These are phyloP conservation scores for Camellia lanceoleosa DNA, from an alignment of 148 eudicot species.

Conservation along the genomic window DNA sequence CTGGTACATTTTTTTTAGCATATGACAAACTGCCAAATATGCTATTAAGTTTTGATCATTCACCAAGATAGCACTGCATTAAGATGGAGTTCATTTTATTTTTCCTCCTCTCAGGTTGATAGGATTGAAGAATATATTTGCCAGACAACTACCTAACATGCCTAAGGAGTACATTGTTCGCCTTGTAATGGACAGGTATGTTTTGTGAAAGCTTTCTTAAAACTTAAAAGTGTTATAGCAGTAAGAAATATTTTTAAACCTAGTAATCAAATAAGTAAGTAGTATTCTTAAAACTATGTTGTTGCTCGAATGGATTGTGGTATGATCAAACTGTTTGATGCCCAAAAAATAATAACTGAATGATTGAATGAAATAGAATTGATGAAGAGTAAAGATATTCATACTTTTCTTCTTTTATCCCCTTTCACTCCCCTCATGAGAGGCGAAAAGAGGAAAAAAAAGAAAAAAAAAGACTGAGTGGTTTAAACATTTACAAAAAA, in stretches of 20 bases:
- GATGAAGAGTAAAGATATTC: neutral
- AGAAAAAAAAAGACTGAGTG: no score
- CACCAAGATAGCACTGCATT: neutral
- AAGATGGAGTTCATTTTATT: neutral
- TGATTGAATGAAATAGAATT: neutral
- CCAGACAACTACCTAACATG: conserved; percentile 95
- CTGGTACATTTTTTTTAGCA: conserved; percentile 7
- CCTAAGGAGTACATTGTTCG: conserved; percentile 99
- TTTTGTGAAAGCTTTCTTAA: neutral
- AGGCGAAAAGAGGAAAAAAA: no score
- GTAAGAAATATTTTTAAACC: neutral
- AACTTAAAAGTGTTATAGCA: no score
- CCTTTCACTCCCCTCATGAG: no score
- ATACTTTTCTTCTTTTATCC: no score
- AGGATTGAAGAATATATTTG: conserved; percentile 96
- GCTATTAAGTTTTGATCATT: neutral
- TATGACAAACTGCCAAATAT: neutral
- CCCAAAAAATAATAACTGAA: neutral
- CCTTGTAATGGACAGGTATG: conserved; percentile 93
- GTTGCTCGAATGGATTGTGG: neutral
- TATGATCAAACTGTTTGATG: neutral
- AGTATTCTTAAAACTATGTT: neutral
- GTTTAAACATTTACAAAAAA: no score
- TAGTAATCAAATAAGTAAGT: no score
- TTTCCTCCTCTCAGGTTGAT: conserved; percentile 56